Conservation (phyloP, 768 basidiomycete species). For the Terana coerulea region DNA sequence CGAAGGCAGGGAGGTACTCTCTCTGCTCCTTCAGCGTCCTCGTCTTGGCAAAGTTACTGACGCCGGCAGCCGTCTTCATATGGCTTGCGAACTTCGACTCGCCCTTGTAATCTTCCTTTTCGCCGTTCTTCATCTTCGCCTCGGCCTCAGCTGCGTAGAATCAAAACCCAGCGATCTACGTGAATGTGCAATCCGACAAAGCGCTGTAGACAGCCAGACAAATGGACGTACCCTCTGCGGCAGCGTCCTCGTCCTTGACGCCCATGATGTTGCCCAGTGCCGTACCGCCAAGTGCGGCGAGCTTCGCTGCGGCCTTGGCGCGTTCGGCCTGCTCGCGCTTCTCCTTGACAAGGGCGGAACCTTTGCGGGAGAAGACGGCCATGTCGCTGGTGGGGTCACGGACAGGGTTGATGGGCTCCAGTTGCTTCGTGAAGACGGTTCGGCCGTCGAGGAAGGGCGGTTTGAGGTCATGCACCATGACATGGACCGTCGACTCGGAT, state of each 20-base stretch:
- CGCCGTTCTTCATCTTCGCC: slow-evolving; percentile 43
- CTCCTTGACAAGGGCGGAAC: slow-evolving; percentile 91
- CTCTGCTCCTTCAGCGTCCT: slow-evolving; percentile 91
- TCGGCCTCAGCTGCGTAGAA: slow-evolving; percentile 45
- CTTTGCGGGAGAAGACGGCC: slow-evolving; percentile 95
- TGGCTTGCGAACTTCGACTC: slow-evolving; percentile 98
- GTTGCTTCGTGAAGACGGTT: slow-evolving; percentile 92
- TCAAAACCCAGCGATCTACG: slow-evolving; percentile 44
- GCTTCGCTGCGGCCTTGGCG: slow-evolving; percentile 93
- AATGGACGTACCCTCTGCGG: slow-evolving; percentile 74
- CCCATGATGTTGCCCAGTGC: slow-evolving; percentile 97
- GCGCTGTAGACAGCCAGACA: slow-evolving; percentile 15
- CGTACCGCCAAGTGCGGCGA: slow-evolving; percentile 89
- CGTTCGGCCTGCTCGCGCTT: slow-evolving; percentile 96
- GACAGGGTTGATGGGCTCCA: slow-evolving; percentile 97
- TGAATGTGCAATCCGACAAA: slow-evolving; percentile 73
- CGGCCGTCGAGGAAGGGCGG: slow-evolving; percentile 98
- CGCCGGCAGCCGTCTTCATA: slow-evolving; percentile 73
- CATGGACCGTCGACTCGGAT: slow-evolving; percentile 92
- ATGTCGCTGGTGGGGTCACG: slow-evolving; percentile 91
- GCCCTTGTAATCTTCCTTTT: slow-evolving; percentile 76
- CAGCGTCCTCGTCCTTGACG: slow-evolving; percentile 91
- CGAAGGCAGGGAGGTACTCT: slow-evolving; percentile 97
- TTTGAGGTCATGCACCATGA: slow-evolving; percentile 95
- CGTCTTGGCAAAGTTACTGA: slow-evolving; percentile 74